Percentiles rank a stretch among this genome's conserved stretches.
These are phyloP conservation scores for Colletotrichum sp. DNA, from an alignment of 2,329 filamentous ascomycete genomes.

Conservation along the genomic window DNA sequence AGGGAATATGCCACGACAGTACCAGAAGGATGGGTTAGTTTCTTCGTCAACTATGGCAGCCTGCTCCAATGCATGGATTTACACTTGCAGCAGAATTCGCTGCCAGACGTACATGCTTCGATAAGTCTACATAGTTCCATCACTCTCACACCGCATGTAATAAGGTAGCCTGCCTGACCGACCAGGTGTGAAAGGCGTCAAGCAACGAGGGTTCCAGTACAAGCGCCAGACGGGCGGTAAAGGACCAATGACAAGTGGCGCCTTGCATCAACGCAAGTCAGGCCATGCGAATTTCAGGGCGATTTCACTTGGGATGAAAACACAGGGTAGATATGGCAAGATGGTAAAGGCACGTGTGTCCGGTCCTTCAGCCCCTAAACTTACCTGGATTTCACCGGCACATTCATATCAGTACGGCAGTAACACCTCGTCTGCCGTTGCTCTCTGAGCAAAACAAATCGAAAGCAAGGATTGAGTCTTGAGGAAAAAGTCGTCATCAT, in stretches of 20 bases:
- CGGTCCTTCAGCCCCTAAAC: background rate
- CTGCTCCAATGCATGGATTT: background rate
- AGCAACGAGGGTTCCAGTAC: background rate
- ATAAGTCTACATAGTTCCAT: background rate
- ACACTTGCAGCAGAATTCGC: background rate
- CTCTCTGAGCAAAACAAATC: background rate
- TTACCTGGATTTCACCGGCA: background rate
- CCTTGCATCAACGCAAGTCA: background rate
- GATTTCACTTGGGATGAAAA: background rate
- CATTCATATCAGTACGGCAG: background rate
- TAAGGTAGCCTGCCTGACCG: background rate
- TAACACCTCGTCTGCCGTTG: background rate
- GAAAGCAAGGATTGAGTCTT: background rate
- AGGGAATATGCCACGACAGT: background rate
- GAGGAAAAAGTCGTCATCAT: slow-evolving; percentile 12
- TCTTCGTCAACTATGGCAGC: background rate
- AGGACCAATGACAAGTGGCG: background rate
- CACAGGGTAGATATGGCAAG: background rate
- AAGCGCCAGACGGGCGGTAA: background rate
- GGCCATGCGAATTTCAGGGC: background rate
- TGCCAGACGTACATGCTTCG: background rate
- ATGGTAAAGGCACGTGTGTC: background rate
- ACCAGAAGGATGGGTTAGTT: background rate
- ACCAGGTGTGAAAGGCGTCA: background rate
- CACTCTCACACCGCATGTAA: background rate